Percentiles rank a stretch among this genome's conserved stretches.
Conservation (phyloP, 2,329 filamentous ascomycete genomes). For the Aspergillus felis region DNA sequence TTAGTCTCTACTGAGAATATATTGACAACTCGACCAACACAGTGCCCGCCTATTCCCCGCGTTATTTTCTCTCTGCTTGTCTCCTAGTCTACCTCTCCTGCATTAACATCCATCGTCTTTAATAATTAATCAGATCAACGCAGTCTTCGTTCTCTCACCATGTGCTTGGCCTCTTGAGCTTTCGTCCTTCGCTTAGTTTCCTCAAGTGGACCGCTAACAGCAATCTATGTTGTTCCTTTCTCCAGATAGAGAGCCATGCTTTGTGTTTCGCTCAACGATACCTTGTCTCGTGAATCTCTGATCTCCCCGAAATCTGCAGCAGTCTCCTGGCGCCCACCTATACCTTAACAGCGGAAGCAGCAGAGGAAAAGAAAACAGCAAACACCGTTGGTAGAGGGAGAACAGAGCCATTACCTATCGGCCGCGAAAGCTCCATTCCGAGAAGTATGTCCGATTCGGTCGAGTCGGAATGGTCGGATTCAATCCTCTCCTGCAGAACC, state of each 20-base stretch:
- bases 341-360: conserved; percentile 10
- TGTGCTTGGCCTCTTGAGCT: not conserved
- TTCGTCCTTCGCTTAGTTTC: not conserved
- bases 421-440: not conserved
- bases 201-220: not conserved
- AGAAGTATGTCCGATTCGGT: conserved; percentile 29
- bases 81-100: not conserved
- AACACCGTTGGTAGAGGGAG: not conserved
- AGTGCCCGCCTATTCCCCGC: too few species aligned
- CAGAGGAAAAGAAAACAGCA: not conserved
- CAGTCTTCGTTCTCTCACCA: not conserved
- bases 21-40: too few species aligned
- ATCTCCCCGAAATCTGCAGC: conserved; percentile 15
- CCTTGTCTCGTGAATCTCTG: conserved; percentile 15
- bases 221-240: not conserved
- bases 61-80: not conserved
- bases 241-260: conserved; percentile 22
- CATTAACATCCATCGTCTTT: not conserved
- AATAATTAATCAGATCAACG: not conserved
- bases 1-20: too few species aligned
- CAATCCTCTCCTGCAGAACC: conserved; percentile 20
- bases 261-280: conserved; percentile 14
- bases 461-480: conserved; percentile 29
- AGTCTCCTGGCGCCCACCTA: conserved; percentile 20
- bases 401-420: not conserved